Evolutionary conservation across 2,329 filamentous ascomycete species (phyloP).

Genomic region (Drechslerella coelobrocha): DNA sequence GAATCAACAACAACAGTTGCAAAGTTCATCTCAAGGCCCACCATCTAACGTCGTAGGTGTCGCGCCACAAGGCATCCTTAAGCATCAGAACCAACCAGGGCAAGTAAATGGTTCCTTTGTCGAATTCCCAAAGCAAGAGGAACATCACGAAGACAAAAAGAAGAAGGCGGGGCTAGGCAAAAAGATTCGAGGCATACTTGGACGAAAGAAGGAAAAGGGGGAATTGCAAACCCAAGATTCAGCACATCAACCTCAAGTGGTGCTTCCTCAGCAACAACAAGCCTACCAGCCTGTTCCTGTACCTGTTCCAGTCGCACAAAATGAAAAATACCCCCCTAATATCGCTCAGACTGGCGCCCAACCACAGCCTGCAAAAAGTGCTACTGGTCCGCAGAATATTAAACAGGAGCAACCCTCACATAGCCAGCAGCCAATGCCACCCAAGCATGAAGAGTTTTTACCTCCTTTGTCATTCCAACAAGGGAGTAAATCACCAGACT

Average conservation of each 20-base stretch:
- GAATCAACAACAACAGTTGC: constrained; percentile 5
- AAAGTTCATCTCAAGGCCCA: constrained; percentile 6
- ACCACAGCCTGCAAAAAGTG: constrained; percentile 1
- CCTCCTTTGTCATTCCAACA: constrained; percentile 43
- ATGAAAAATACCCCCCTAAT: constrained; percentile 26
- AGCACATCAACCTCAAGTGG: constrained; percentile 12
- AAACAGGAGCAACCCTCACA: constrained; percentile 22
- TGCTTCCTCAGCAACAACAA: constrained; percentile 16
- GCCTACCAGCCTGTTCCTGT: constrained; percentile 8
- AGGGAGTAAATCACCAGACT: constrained; percentile 35
- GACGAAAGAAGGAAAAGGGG: constrained; percentile 35
- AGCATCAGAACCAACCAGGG: constrained; percentile 4
- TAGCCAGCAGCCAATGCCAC: constrained; percentile 6
- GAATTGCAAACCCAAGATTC: constrained; percentile 19
- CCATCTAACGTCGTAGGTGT: constrained; percentile 20
- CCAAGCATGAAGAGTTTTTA: constrained; percentile 39
- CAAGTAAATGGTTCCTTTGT: constrained; percentile 23
- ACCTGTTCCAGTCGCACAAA: constrained; percentile 11
- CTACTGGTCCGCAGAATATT: constrained; percentile 9
- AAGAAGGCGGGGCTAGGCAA: constrained; percentile 23
- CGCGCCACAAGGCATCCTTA: background rate
- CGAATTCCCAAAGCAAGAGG: constrained; percentile 33
- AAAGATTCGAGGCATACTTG: constrained; percentile 20
- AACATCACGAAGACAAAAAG: constrained; percentile 26
- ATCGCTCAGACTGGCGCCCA: constrained; percentile 10